Evolutionary conservation across 2,329 filamentous ascomycete genomes (phyloP).

Genomic region (Dryadomyces quercivorus): DNA sequence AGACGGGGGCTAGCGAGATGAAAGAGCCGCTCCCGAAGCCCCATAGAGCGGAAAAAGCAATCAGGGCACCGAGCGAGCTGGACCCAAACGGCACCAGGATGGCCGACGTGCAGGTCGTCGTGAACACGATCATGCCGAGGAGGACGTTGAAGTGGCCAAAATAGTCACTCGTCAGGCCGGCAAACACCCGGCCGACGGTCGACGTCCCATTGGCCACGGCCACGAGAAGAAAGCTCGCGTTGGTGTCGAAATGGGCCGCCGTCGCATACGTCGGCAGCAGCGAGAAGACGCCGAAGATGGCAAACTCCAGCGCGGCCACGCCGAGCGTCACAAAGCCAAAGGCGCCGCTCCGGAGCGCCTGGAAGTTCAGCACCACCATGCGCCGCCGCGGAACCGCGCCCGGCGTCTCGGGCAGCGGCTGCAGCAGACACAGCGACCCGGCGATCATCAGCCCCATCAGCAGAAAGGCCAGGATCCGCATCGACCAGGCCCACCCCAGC

Average conservation of each 20-base stretch:
- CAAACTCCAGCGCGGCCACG: constrained; percentile 34
- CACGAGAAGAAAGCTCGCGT: constrained; percentile 30
- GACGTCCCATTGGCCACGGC: constrained; percentile 30
- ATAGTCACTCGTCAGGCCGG: constrained; percentile 28
- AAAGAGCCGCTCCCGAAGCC: constrained; percentile 36
- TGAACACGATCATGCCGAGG: constrained; percentile 21
- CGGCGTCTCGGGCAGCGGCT: not conserved
- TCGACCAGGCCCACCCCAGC: constrained; percentile 23
- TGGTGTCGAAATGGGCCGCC: constrained; percentile 18
- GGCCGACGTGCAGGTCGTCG: constrained; percentile 25
- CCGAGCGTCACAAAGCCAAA: constrained; percentile 28
- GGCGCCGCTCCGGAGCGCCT: constrained; percentile 26
- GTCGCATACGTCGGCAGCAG: constrained; percentile 31
- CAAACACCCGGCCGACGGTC: constrained; percentile 28
- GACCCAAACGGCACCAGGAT: constrained; percentile 29
- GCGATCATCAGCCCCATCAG: constrained; percentile 15
- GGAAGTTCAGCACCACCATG: constrained; percentile 23
- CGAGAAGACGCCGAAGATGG: constrained; percentile 33
- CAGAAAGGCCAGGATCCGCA: constrained; percentile 20
- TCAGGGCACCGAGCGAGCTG: constrained; percentile 16
- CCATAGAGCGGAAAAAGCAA: constrained; percentile 31
- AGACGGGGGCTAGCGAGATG: constrained; percentile 30
- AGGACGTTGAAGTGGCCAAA: constrained; percentile 34
- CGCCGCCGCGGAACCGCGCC: constrained; percentile 19
- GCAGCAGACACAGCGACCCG: constrained; percentile 4